These are phyloP conservation scores for Aspergillus puulaauensis DNA, from an alignment of 2,329 filamentous ascomycete species.

Conservation along the genomic window DNA sequence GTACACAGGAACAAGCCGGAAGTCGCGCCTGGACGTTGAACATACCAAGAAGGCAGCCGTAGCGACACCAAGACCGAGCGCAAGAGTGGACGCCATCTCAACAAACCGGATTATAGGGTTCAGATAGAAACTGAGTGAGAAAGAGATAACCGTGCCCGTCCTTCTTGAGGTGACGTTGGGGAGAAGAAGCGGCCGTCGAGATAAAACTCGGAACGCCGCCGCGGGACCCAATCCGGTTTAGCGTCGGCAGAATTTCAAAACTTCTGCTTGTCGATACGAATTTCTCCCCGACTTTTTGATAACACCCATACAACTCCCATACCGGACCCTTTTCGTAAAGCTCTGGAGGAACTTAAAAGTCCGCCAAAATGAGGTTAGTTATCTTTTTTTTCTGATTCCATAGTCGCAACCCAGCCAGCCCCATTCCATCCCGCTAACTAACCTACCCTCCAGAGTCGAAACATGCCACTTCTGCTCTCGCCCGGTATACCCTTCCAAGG, in stretches of 20 bases:
- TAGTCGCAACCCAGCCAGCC: not conserved
- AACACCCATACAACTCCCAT: slow-evolving; percentile 6
- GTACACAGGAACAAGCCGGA: not conserved
- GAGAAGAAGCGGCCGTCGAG: slow-evolving; percentile 22
- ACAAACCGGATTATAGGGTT: not conserved
- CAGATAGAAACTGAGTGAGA: slow-evolving; percentile 5
- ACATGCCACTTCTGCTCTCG: slow-evolving; percentile 69
- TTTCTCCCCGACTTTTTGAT: slow-evolving; percentile 18
- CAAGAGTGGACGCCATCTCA: slow-evolving; percentile 45
- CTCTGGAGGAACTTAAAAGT: not conserved
- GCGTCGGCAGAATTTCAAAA: slow-evolving; percentile 29
- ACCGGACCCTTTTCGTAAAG: not conserved
- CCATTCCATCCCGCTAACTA: not conserved
- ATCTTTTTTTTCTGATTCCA: not conserved
- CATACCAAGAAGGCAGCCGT: slow-evolving; percentile 76
- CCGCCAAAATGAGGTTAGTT: slow-evolving; percentile 23
- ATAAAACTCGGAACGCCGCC: slow-evolving; percentile 37
- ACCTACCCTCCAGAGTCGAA: slow-evolving; percentile 45
- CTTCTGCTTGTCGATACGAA: slow-evolving; percentile 21
- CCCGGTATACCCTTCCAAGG: slow-evolving; percentile 64
- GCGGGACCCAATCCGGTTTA: slow-evolving; percentile 32
- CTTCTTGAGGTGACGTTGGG: slow-evolving; percentile 15
- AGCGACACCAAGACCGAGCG: slow-evolving; percentile 47
- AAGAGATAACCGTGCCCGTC: slow-evolving; percentile 1
- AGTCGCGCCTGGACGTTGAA: slow-evolving; percentile 14